Evolutionary conservation across 345 rosid species (phyloP), one percentile per base, ranked within the genome.

Genomic region (Cochlearia excelsa): DNA sequence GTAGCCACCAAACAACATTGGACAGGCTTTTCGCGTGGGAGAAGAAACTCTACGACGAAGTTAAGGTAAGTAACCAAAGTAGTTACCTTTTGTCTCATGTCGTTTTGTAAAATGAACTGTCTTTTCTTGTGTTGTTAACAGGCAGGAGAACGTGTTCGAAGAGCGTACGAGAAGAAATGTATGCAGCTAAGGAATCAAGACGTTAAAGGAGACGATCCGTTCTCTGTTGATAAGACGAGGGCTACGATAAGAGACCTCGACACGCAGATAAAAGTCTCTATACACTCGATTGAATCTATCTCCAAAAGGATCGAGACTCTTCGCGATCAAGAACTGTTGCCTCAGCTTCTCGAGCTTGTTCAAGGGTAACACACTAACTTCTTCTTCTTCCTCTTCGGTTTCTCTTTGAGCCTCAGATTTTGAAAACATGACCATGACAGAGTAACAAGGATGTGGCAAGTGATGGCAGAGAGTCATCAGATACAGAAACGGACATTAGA

Each of bases 11-110:
- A 57, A 85, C 96, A 11, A 87, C 95, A 35, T 54, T 90, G 76
- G 96, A 90, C 71, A 70, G 83, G 54, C 78, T 94, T 66, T 87
- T 81, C 54, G 85, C 82, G 16, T 87, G 97, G 99, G 99, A 85
- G 79, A 94, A 94, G 81, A 94, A 90, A 75, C 99, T 90, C 57
- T 94, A 85, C 1, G 84, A 85, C 40, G 96, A 87, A 84, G 97
- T 94, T 71, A 81, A 66, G 88, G 96, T 93, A 82, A 53, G 59
- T 50, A 50, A 23, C 57, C 23, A 16, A 16, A 54, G 27, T 28
- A 61, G 30, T 26, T 27, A 7, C 26, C 40, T 37, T 4, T 8
- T 1, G 7, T 3, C 1, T 4, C 2, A 2, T 34, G 40, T 37
- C 7, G 7, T 6, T 2, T 4, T 37, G 7, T 1, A 4, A 37